Evolutionary conservation across 176 grass and related monocot species (phyloP), one percentile per base, ranked within the genome.

Genomic region (Rhynchospora tenuis): DNA sequence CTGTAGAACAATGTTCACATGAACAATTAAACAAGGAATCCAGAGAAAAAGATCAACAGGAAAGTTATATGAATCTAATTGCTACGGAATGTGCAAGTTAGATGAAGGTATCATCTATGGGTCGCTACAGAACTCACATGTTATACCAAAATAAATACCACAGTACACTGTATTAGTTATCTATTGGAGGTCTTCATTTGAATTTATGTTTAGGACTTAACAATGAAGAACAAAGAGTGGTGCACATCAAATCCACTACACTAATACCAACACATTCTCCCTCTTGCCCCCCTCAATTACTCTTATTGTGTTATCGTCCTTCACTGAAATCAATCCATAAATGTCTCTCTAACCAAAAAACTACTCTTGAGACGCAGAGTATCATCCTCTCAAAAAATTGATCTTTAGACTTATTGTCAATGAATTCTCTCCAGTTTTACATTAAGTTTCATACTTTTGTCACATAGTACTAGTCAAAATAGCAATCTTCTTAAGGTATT

Each of bases 1-100:
- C 93, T 98, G 86, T n/a, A 78, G 85, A 44, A n/a, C 79, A 62
- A 84, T 78, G 55, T 47, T 46, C 33, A 81, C 1, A 86, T 64
- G 23, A 45, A 74, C 16, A 71, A 60, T 54, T n/a, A 84, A 57
- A 75, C 22, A 59, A 29, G 58, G 59, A 45, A 59, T 42, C 50
- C 68, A n/a, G 4, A 23, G 48, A 59, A 73, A 33, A 48, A 67
- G 59, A 86, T 73, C 55, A 74, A 57, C 28, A 42, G 9, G 38
- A 48, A 57, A 59, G 28, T 15, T 47, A 46, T 50, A 44, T 55
- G n/a, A n/a, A n/a, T n/a, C n/a, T n/a, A n/a, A 38, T 38, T 38
- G 0, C n/a, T n/a, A n/a, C n/a, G n/a, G n/a, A 4, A 38, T 38
- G 33, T 4, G 33, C 33, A 57, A 59, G 17, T 15, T 47, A 61